Conservation (phyloP, 2,329 filamentous ascomycete genomes). For the Nannizziopsis barbatae region DNA sequence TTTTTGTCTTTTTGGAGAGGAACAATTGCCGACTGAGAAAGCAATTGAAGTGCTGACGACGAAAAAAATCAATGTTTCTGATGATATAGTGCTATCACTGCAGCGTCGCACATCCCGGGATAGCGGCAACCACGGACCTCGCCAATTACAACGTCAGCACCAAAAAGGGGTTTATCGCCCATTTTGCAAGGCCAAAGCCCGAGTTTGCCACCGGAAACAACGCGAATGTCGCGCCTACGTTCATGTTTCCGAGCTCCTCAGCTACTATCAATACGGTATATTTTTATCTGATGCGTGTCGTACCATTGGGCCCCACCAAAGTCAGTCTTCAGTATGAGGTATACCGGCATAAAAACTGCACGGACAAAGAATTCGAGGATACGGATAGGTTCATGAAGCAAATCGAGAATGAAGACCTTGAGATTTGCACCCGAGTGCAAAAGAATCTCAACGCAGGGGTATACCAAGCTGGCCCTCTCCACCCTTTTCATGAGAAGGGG, state of each 20-base stretch:
- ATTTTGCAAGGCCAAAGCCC: conserved; percentile 30
- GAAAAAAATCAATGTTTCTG: conserved; percentile 18
- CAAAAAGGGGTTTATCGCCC: conserved; percentile 41
- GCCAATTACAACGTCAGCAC: conserved; percentile 45
- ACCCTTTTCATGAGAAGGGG: conserved; percentile 50
- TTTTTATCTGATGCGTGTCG: conserved; percentile 17
- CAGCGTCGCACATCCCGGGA: conserved; percentile 48
- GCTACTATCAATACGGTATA: conserved; percentile 26
- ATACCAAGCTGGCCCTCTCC: conserved; percentile 53
- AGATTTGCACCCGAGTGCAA: conserved; percentile 49
- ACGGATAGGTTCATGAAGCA: conserved; percentile 52
- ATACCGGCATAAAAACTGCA: conserved; percentile 49
- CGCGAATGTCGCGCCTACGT: conserved; percentile 30
- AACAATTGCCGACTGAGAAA: conserved; percentile 10
- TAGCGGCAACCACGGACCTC: conserved; percentile 47
- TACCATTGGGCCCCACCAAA: conserved; percentile 42
- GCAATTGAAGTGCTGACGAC: conserved; percentile 16
- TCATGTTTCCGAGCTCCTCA: conserved; percentile 25
- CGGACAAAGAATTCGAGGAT: conserved; percentile 47
- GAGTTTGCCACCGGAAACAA: conserved; percentile 33
- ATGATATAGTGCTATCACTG: conserved; percentile 49
- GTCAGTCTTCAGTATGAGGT: conserved; percentile 53
- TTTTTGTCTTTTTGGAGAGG: too few relatives aligned
- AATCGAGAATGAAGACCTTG: conserved; percentile 55
- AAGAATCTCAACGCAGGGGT: conserved; percentile 51